Evolutionary conservation across 164 flowering plant species (phyloP), one percentile per base, ranked within the genome.

Genomic region (Vitis labrusca): DNA sequence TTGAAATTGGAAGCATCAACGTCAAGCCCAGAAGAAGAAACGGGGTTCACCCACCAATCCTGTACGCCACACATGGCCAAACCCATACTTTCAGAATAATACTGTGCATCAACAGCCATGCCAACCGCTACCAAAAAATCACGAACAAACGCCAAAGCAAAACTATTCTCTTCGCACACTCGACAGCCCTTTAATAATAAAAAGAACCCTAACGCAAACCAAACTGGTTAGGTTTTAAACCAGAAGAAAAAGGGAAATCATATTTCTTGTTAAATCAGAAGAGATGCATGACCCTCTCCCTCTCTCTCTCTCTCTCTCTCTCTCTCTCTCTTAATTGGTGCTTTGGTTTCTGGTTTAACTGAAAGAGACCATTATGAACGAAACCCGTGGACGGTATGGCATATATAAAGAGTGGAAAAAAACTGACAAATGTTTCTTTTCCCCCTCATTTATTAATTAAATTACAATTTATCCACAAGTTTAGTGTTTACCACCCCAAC

Each of bases 261-360:
- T 23, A 53, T 71, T 59, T 79, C 10, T 74, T 61, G 76, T 69
- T 71, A 59, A 55, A 63, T 70, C 80, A 77, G 80, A 64, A 72
- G 70, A 78, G 78, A 72, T 30, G 81, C 78, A 75, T 78, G 81
- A 71, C 65, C 67, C 48, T 63, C n/a, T 66, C 32, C 57, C 65
- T 74, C 64, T 74, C 61, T 37, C 7, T 5, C 50, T 47, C 59
- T 9, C 56, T 17, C 17, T 17, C 17, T 48, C 66, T 49, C 67
- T 68, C 55, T 61, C 50, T 59, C 59, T 62, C 52, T 66, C 48
- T 67, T 37, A 16, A 50, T 49, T 15, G 63, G 69, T 69, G 77
- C 69, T 69, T 59, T 64, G 57, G 55, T 74, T 68, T 19, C 59
- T 66, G 75, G 67, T 57, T 67, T 5, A 73, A 69, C 72, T 62